Base-by-base conservation (phyloP, 164 flowering plant genomes). In the Tetrastigma voinierianum region DNA sequence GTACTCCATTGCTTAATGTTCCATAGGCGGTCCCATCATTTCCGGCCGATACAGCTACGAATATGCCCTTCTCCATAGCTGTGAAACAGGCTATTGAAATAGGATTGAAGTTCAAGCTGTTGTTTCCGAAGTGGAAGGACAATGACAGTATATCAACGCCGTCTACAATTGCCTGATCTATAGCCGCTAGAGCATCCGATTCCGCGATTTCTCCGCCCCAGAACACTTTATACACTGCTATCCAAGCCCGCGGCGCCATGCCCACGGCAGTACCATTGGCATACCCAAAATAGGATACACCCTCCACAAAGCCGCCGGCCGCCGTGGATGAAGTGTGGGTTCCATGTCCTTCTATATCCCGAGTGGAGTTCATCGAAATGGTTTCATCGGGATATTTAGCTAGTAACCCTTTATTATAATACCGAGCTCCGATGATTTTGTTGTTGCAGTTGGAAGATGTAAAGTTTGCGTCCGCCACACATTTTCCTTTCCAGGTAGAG, bases 131-230 rank as follows among this genome's bases (percentile, higher is more conserved):
- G 1, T 79, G 81, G 13, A 83, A 44, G 3, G 89, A 85, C 51
- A 86, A 19, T 3, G 89, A 85, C 53, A 86, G 9, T 2, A 86
- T 19, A 48, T 80, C 84, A 0, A 87, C 88, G 0, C 86, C 86
- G 49, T 86, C 90, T 0, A 23, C 65, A 7, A 86, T 77, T 12
- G 89, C 90, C n/a, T 82, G 82, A 55, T 86, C 93, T 20, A 86
- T 80, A 1, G 78, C 89, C 1, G 87, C 90, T 2, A 83, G 59
- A 7, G 76, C 65, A 47, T 84, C 84, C 0, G 83, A 73, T n/a
- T 15, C 64, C 18, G 16, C 51, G 61, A 64, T 60, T 15, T 72
- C 68, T 1, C 55, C 16, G 17, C 9, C 53, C 81, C 83, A 84
- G 0, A 71, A 10, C 2, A 67, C 84, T 59, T 84, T 84, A 71